Conservation (phyloP, 129 eudicot genomes). For the Solidago caesia region DNA sequence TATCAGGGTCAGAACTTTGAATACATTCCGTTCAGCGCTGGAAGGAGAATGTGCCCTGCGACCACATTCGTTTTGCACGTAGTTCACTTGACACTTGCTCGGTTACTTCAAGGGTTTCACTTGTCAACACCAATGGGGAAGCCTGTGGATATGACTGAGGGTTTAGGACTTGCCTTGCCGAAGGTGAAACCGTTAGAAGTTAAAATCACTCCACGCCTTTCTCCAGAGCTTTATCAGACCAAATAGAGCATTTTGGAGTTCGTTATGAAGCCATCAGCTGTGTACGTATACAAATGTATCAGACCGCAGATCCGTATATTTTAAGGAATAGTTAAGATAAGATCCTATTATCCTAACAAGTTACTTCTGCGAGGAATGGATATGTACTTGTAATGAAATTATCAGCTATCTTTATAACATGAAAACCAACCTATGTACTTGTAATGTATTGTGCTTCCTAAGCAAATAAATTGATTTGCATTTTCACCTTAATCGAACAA, state of each 20-base stretch:
- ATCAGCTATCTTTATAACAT: no score
- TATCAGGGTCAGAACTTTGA: conserved; percentile 31
- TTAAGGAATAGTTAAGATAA: no score
- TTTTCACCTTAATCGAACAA: no score
- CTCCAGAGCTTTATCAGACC: conserved; percentile 20
- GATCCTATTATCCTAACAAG: no score
- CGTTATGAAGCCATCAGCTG: no score
- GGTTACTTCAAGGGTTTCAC: conserved; percentile 36
- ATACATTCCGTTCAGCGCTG: conserved; percentile 38
- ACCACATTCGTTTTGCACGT: conserved; percentile 21
- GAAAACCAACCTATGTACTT: no score
- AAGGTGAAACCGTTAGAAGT: conserved; percentile 38
- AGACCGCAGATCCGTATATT: no score
- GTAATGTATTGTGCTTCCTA: no score
- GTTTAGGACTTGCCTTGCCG: conserved; percentile 34
- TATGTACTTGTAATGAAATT: no score
- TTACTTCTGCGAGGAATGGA: no score
- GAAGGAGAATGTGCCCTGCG: conserved; percentile 48
- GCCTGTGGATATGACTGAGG: conserved; percentile 24
- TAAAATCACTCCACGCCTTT: conserved; percentile 29
- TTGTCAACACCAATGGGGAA: conserved; percentile 22
- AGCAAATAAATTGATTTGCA: no score
- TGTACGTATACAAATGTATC: no score
- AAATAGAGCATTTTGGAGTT: neutral
- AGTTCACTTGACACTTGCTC: conserved; percentile 30